Evolutionary conservation across 148 eudicot genomes (phyloP), one percentile per base, ranked within the genome.

Genomic region (Simmondsia chinensis): DNA sequence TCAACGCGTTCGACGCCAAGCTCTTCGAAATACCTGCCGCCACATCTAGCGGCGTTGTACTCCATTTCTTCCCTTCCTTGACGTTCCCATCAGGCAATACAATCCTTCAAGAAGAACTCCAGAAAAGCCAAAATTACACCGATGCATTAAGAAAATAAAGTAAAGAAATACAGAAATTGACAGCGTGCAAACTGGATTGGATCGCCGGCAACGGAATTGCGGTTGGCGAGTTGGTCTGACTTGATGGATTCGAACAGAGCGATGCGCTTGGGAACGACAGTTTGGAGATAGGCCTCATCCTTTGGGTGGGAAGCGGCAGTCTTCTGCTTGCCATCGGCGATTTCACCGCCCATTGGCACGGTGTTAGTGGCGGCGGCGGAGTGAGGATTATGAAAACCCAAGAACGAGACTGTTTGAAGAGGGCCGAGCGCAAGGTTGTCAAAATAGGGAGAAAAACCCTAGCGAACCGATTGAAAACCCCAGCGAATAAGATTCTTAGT

Each of bases 1-100:
- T 82, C 66, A 93, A 43, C 3, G 99, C 73, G 28, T 69, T 86
- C 0, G 95, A 63, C 2, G 84, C 89, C 65, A 93, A 75, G 43
- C 89, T 64, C 77, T 86, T 86, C 6, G 99, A 86, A 33, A 93
- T 77, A 64, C 60, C 83, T 37, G 69, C 69, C 2, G 99, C 96
- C 3, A 93, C 52, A 25, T 80, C 89, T 3, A 70, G 33, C 4
- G 99, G 99, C 0, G 96, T 72, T 0, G 94, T 71, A 11, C 8
- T 20, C 80, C 83, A 69, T 26, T 80, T 86, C 64, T 79, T 66
- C 32, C 99, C 99, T 32, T 85, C 95, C 76, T 82, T 91, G 20
- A 82, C 94, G 0, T 56, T 77, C 31, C 99, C 95, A 57, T 91
- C 86, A 12, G 86, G 94, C 68, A 91, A 65, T 4, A 74, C 72